Conservation (phyloP, 129 eudicot genomes). For the Chrysanthemum makinoi region DNA sequence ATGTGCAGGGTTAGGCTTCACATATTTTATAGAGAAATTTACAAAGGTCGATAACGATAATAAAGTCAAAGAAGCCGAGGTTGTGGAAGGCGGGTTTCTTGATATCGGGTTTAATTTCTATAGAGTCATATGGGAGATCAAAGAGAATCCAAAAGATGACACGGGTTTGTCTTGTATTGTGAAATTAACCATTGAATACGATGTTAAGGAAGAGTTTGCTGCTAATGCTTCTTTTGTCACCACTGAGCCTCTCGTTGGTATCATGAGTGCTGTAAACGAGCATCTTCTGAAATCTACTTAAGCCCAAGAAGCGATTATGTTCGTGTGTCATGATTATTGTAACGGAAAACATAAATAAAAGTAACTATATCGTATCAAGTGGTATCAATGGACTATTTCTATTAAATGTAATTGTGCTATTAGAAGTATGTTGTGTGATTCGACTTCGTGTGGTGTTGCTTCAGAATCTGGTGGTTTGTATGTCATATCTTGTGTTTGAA, state of each 20-base stretch:
- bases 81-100: constrained; percentile 60
- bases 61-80: constrained; percentile 43
- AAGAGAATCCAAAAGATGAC: constrained; percentile 27
- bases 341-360: background rate
- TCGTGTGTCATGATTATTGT: background rate
- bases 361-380: too few relatives aligned
- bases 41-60: constrained; percentile 51
- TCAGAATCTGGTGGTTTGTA: too few relatives aligned
- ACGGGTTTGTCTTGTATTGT: constrained; percentile 36
- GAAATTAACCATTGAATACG: constrained; percentile 46
- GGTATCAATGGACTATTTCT: too few relatives aligned
- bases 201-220: constrained; percentile 42
- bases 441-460: too few relatives aligned
- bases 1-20: constrained; percentile 25
- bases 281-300: constrained; percentile 27
- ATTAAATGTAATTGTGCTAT: too few relatives aligned
- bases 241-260: constrained; percentile 21
- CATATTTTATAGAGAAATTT: constrained; percentile 46
- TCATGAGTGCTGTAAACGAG: constrained; percentile 36
- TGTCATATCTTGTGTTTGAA: too few relatives aligned
- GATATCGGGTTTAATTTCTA: constrained; percentile 48
- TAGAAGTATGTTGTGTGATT: too few relatives aligned
- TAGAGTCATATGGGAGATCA: constrained; percentile 38
- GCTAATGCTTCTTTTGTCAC: constrained; percentile 44
- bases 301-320: background rate